Percentiles rank a stretch among this genome's conserved stretches.
Conservation (phyloP, 495 filamentous ascomycete genomes). For the Trichoderma gamsii region DNA sequence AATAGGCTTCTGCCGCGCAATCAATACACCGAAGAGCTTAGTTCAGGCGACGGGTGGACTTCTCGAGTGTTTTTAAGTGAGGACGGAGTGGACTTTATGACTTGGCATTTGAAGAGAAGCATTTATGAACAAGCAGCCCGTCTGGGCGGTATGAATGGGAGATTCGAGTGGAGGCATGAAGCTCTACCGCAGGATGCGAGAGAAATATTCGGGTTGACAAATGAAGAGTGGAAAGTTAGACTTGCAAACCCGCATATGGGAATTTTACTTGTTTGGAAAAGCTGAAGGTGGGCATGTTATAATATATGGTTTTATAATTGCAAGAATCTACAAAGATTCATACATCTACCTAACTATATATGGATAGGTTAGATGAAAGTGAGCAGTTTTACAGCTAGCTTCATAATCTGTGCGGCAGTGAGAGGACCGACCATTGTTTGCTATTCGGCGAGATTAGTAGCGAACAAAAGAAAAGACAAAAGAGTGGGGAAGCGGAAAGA, state of each 20-base stretch:
- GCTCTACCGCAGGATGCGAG: background rate
- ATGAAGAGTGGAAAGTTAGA: background rate
- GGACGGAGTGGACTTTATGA: background rate
- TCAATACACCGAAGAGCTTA: background rate
- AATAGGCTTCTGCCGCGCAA: background rate
- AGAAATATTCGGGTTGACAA: background rate
- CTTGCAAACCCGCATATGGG: background rate
- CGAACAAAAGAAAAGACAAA: no score
- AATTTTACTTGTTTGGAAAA: background rate
- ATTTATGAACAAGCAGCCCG: background rate
- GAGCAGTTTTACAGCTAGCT: no score
- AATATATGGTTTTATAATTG: no score
- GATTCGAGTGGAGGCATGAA: background rate
- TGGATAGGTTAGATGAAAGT: no score
- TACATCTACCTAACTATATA: no score
- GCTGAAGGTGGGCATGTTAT: background rate
- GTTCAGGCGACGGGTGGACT: background rate
- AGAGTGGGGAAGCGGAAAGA: no score
- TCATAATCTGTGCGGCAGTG: no score
- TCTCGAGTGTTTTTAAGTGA: background rate
- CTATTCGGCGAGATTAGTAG: no score
- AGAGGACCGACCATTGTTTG: no score
- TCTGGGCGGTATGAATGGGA: background rate
- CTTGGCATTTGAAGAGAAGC: background rate
- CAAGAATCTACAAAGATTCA: no score